phyloP scores from a whole-genome alignment of 441 rosid genomes.

The Syzygium malaccense region DNA sequence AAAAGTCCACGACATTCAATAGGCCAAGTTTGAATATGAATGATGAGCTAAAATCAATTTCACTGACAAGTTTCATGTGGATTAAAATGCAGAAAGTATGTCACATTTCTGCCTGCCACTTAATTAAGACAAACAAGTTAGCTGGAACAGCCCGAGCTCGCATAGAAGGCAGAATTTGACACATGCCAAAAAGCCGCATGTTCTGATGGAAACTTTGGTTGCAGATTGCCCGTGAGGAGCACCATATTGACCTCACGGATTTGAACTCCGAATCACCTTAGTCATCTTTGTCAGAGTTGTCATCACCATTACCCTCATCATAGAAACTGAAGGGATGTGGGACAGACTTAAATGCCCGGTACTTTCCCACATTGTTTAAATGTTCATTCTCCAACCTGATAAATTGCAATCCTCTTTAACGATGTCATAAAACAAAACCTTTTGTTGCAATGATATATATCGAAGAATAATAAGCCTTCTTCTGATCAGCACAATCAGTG shows the following conservation, averaged over 20 bases:
- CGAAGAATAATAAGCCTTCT: neutral
- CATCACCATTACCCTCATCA: constrained; percentile 7
- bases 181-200: neutral
- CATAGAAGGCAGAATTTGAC: neutral
- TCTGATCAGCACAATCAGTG: neutral
- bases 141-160: neutral
- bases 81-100: neutral
- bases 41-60: neutral
- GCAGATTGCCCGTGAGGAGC: neutral
- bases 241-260: neutral
- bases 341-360: constrained; percentile 48
- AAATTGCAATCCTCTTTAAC: neutral
- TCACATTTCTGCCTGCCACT: neutral
- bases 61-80: neutral
- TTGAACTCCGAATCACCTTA: neutral
- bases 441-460: neutral
- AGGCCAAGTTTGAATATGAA: neutral
- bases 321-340: constrained; percentile 43
- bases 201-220: neutral
- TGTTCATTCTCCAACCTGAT: constrained; percentile 51
- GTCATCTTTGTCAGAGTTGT: constrained; percentile 19
- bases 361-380: constrained; percentile 44
- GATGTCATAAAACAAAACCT: neutral
- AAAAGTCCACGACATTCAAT: neutral
- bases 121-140: neutral